A percentile compares a stretch with the other conserved stretches of the same genome.
These are phyloP conservation scores for Beta corolliflora DNA, from an alignment of 179 eudicot genomes.

Conservation along the genomic window DNA sequence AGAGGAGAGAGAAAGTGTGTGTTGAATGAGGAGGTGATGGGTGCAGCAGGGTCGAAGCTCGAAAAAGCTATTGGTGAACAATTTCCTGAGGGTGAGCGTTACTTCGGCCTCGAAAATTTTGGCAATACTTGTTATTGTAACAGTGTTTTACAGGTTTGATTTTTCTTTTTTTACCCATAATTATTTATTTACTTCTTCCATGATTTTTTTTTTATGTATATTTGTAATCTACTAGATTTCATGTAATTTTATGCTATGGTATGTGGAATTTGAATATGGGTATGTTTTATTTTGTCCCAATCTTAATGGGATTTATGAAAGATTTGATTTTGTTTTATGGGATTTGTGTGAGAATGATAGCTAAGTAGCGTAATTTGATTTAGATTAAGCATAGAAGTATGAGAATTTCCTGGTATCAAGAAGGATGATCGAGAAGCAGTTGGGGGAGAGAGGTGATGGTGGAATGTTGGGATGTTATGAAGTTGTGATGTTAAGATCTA, in stretches of 20 bases:
- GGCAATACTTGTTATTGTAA: constrained; percentile 96
- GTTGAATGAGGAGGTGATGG: constrained; percentile 56
- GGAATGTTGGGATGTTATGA: not conserved
- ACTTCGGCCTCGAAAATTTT: constrained; percentile 87
- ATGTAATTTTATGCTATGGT: constrained; percentile 2
- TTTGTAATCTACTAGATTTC: not conserved
- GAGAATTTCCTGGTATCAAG: not conserved
- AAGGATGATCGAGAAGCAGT: not conserved
- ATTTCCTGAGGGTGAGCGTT: constrained; percentile 92
- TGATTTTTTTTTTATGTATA: not conserved
- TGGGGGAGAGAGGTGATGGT: not conserved
- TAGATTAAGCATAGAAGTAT: not conserved
- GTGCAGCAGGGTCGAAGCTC: constrained; percentile 87
- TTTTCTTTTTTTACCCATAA: not conserved
- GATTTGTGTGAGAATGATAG: not conserved
- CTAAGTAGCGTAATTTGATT: not conserved
- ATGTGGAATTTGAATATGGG: constrained; percentile 4
- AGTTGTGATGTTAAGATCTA: not conserved
- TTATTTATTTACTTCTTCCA: not conserved
- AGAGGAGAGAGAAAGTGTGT: constrained; percentile 16
- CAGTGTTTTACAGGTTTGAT: constrained; percentile 80
- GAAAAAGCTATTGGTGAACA: constrained; percentile 97
- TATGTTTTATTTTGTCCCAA: not conserved
- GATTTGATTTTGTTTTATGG: not conserved
- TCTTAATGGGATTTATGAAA: constrained; percentile 15